Evolutionary conservation across 2,329 filamentous ascomycete species (phyloP).

Genomic region (Lasiodiplodia citricola): DNA sequence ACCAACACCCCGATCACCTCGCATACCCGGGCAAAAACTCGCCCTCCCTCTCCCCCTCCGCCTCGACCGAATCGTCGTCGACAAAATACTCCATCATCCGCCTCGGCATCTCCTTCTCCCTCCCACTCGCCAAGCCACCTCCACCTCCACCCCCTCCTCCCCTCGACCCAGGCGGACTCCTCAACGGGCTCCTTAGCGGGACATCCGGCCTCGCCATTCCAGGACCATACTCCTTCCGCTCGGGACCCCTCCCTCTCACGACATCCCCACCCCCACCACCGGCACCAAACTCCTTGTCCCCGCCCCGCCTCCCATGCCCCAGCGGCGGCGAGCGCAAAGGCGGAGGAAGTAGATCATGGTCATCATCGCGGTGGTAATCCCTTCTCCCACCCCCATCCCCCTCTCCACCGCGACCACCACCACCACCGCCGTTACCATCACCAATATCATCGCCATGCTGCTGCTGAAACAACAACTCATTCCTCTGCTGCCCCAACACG

Average conservation of each 20-base stretch:
- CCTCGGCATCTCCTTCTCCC: slow-evolving; percentile 19
- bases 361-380: neutral
- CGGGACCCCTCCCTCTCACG: neutral
- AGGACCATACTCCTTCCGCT: neutral
- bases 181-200: neutral
- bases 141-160: neutral
- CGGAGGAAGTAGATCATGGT: neutral
- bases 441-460: neutral
- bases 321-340: neutral
- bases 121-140: neutral
- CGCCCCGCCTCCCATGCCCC: neutral
- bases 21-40: slow-evolving; percentile 16
- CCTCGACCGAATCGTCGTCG: slow-evolving; percentile 7
- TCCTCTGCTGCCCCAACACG: neutral
- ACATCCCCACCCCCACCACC: neutral
- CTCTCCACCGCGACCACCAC: neutral
- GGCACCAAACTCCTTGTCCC: neutral
- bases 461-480: neutral
- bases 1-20: neutral
- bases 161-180: slow-evolving; percentile 9
- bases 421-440: too few species aligned
- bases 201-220: slow-evolving; percentile 9
- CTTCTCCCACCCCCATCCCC: too few species aligned
- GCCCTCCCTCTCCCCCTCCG: slow-evolving; percentile 10
- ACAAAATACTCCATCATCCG: slow-evolving; percentile 24